Evolutionary conservation across 2,329 filamentous ascomycete genomes (phyloP).

Genomic region (Exophiala viscosa): DNA sequence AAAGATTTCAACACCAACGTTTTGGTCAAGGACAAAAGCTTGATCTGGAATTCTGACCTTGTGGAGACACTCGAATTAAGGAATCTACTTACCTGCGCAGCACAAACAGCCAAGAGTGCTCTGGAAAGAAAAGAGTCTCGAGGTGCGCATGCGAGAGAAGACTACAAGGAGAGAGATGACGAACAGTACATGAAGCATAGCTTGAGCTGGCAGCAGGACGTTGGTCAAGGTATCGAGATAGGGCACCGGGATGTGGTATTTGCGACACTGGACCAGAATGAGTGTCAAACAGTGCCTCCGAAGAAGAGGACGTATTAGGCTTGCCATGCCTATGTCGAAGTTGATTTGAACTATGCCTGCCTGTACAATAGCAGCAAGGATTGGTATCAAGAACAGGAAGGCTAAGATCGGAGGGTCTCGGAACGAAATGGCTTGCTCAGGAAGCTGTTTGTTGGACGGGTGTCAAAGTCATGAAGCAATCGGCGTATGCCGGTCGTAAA

Average conservation of each 20-base stretch:
- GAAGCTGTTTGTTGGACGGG: no score
- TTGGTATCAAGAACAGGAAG: no score
- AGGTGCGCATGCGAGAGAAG: slow-evolving; percentile 94
- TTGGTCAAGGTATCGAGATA: slow-evolving; percentile 81
- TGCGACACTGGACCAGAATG: slow-evolving; percentile 84
- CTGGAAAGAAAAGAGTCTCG: slow-evolving; percentile 95
- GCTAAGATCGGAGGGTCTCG: no score
- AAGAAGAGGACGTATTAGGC: slow-evolving; percentile 68
- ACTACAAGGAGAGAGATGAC: slow-evolving; percentile 95
- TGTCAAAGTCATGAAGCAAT: no score
- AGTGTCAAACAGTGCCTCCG: slow-evolving; percentile 93
- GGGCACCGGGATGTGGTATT: slow-evolving; percentile 78
- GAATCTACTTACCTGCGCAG: slow-evolving; percentile 92
- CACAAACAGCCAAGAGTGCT: slow-evolving; percentile 83
- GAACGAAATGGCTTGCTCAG: no score
- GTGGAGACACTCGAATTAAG: slow-evolving; percentile 92
- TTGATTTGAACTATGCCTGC: no score
- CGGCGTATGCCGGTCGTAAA: no score
- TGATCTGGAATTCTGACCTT: slow-evolving; percentile 96
- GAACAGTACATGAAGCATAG: slow-evolving; percentile 99
- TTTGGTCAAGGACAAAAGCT: slow-evolving; percentile 87
- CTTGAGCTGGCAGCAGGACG: slow-evolving; percentile 88
- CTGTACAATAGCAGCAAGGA: no score
- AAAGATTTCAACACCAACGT: slow-evolving; percentile 63
- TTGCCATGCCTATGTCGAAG: not conserved